Evolutionary conservation across 2,329 filamentous ascomycete species (phyloP), one percentile per base, ranked within the genome.

Genomic region (Juglanconis oblonga): DNA sequence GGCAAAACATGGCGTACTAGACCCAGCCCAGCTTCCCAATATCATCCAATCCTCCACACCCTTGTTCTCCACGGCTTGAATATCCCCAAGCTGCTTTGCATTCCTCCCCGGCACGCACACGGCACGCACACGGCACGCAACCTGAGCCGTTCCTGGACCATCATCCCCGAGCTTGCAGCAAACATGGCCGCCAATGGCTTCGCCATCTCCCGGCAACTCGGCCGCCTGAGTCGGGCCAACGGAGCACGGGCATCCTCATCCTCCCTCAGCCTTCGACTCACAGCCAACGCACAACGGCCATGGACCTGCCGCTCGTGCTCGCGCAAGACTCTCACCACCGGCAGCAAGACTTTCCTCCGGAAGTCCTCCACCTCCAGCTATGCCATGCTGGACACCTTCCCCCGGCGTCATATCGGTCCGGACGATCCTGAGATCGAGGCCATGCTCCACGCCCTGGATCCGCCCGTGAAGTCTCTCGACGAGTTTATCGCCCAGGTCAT

Each of bases 381-480:
- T 65, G 62, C 67, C 40, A 66, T 69, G 17, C 77, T 85, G 59
- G 85, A 88, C 70, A 85, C 85, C 45, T 96, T 97, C 70, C 81
- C 89, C 58, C 83, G 89, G 61, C 87, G 94, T 52, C 94, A 97
- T 76, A 96, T 97, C 76, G 93, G 93, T 1, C 92, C 92, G 3
- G 87, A 88, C 55, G 81, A 87, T 38, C 77, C 81, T 49, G 87
- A 90, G 57, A 84, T 87, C 1, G 79, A 87, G 66, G 80, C 87
- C 69, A 97, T 98, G 94, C 86, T 97, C 62, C 84, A 87, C 67
- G 82, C 83, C 1, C 80, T 98, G 45, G 87, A 91, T 61, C 91
- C 92, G 17, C 90, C 91, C 0, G 88, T 81, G 9, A 78, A 81
- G 62, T 87, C 82, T 50, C 75, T 98, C 61, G 92, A 97, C 65